Conservation (phyloP, 1,284 basidiomycete genomes). For the Heterobasidion irregulare region DNA sequence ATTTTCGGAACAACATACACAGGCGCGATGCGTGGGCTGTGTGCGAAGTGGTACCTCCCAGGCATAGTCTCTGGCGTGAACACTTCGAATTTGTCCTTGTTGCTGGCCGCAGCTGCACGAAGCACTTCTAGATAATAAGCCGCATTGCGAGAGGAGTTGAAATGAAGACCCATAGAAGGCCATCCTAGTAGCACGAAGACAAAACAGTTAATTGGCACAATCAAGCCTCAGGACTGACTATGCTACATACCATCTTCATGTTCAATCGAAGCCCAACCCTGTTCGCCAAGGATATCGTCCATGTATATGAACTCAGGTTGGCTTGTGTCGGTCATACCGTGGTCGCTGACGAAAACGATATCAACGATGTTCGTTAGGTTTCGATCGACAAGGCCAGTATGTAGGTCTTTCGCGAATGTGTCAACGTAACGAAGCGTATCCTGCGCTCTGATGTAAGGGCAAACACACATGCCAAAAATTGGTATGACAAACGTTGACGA, state of each 20-base stretch:
- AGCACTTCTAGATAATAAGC: constrained; percentile 49
- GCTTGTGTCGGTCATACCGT: constrained; percentile 87
- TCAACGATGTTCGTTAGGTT: constrained; percentile 81
- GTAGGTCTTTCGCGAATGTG: constrained; percentile 63
- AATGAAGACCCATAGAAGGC: constrained; percentile 81
- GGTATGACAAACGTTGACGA: constrained; percentile 49
- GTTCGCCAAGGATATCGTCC: constrained; percentile 73
- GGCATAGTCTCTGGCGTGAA: constrained; percentile 82
- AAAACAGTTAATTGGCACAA: background rate
- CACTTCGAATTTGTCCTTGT: constrained; percentile 65
- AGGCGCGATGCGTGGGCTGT: constrained; percentile 73
- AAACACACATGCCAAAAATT: background rate
- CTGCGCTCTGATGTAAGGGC: constrained; percentile 24
- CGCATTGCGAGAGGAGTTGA: constrained; percentile 49
- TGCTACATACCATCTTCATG: constrained; percentile 59
- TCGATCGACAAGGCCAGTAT: constrained; percentile 53
- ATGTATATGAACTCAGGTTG: constrained; percentile 71
- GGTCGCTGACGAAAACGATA: constrained; percentile 86
- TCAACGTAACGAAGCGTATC: constrained; percentile 66
- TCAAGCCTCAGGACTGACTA: background rate
- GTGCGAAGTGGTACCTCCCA: constrained; percentile 65
- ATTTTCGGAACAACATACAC: constrained; percentile 80
- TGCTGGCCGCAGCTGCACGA: constrained; percentile 34
- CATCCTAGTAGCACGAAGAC: constrained; percentile 39
- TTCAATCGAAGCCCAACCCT: constrained; percentile 53